phyloP scores from a whole-genome alignment of 2,329 filamentous ascomycete genomes.

The Rhynchosporium graminicola region DNA sequence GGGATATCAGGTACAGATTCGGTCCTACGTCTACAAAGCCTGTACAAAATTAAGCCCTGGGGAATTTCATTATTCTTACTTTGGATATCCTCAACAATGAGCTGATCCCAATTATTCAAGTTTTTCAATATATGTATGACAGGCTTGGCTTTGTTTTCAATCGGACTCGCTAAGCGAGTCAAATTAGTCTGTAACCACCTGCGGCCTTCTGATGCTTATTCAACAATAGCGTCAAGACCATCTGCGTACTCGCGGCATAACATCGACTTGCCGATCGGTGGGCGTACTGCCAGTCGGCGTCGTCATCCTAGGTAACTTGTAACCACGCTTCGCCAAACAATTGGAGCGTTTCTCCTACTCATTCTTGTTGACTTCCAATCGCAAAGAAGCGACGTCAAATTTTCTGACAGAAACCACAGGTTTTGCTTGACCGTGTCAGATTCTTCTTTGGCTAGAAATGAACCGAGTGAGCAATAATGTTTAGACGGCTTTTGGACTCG shows the following conservation, averaged over 20 bases:
- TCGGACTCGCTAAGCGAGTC: too few relatives aligned
- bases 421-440: background rate
- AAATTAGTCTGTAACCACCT: too few relatives aligned
- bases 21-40: too few relatives aligned
- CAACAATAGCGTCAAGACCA: too few relatives aligned
- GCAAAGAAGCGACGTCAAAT: background rate
- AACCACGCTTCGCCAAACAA: conserved; percentile 8
- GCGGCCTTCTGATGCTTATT: too few relatives aligned
- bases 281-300: background rate
- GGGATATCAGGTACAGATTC: too few relatives aligned
- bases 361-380: background rate
- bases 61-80: too few relatives aligned
- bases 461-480: background rate
- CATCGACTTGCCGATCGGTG: background rate
- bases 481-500: background rate
- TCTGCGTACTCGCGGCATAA: background rate
- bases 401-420: background rate
- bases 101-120: too few relatives aligned
- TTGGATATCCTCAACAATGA: too few relatives aligned
- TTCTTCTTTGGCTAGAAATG: background rate
- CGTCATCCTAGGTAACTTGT: background rate
- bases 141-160: too few relatives aligned
- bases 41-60: too few relatives aligned
- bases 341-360: background rate
- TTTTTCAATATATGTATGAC: too few relatives aligned